These are phyloP conservation scores for Anacardium occidentale DNA, from an alignment of 345 rosid genomes.

Conservation along the genomic window DNA sequence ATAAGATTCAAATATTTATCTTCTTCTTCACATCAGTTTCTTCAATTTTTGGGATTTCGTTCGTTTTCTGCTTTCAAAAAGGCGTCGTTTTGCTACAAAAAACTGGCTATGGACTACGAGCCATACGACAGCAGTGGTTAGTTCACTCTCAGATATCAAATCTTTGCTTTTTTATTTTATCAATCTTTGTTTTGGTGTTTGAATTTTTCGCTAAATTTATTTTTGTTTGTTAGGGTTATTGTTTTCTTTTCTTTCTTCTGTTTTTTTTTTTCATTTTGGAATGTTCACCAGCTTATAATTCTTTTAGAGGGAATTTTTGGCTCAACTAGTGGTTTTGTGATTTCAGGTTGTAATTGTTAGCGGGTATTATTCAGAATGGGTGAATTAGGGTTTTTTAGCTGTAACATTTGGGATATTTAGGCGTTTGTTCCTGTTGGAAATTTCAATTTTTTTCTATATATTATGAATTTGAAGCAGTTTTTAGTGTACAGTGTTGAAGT, in stretches of 20 bases:
- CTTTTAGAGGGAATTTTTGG: background rate
- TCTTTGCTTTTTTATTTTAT: background rate
- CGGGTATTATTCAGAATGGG: background rate
- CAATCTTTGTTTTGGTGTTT: slow-evolving; percentile 12
- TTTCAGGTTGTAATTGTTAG: background rate
- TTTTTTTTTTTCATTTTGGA: background rate
- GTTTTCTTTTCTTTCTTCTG: background rate
- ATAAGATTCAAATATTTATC: slow-evolving; percentile 3
- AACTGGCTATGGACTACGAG: slow-evolving; percentile 66
- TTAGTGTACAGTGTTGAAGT: background rate
- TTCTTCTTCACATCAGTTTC: background rate
- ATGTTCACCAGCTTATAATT: background rate
- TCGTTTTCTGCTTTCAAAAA: background rate
- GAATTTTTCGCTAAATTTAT: slow-evolving; percentile 7
- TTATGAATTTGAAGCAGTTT: background rate
- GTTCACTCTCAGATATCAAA: slow-evolving; percentile 31
- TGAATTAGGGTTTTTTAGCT: slow-evolving; percentile 12
- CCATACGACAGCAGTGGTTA: slow-evolving; percentile 76
- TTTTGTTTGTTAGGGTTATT: slow-evolving; percentile 9
- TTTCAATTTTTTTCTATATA: background rate
- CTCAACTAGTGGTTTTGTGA: background rate
- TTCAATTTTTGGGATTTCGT: background rate
- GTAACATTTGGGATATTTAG: background rate
- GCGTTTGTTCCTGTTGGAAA: background rate
- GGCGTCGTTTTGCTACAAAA: slow-evolving; percentile 8